These are phyloP conservation scores for Suhomyces sp. DNA, from an alignment of 805 yeast genomes.

Conservation along the genomic window DNA sequence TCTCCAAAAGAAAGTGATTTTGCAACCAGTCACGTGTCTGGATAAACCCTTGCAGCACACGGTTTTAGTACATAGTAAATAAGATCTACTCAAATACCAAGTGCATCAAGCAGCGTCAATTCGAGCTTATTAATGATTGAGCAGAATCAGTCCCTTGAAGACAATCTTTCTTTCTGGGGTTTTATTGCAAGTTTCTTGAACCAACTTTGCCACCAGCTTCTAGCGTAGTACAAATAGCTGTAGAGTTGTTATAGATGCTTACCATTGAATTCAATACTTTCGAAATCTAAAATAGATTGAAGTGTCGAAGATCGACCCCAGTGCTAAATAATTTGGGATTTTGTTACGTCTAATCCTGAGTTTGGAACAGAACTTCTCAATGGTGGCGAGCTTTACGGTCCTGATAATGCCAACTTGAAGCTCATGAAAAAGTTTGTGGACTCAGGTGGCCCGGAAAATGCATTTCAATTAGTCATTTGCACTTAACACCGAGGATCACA, in stretches of 20 bases:
- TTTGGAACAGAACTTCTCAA: slow-evolving; percentile 55
- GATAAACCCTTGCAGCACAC: no score
- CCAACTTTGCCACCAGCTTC: background rate
- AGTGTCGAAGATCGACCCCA: slow-evolving; percentile 6
- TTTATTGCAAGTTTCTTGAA: no score
- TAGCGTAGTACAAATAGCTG: background rate
- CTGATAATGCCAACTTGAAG: slow-evolving; percentile 49
- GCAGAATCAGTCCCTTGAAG: background rate
- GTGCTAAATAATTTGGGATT: slow-evolving; percentile 47
- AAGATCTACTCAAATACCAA: no score
- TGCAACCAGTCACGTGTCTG: no score
- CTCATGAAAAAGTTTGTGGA: slow-evolving; percentile 56
- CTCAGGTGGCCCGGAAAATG: slow-evolving; percentile 50
- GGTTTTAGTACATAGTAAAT: no score
- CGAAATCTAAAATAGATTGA: no score
- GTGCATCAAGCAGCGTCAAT: no score
- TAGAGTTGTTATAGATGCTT: background rate
- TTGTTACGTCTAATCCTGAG: slow-evolving; percentile 42
- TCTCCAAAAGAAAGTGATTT: no score
- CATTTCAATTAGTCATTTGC: slow-evolving; percentile 52
- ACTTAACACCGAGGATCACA: slow-evolving; percentile 30
- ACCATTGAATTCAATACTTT: background rate
- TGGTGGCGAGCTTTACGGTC: slow-evolving; percentile 78
- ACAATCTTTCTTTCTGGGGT: background rate
- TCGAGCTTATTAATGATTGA: no score